Conservation (phyloP, 83 land plant species). For the Diphasiastrum complanatum region DNA sequence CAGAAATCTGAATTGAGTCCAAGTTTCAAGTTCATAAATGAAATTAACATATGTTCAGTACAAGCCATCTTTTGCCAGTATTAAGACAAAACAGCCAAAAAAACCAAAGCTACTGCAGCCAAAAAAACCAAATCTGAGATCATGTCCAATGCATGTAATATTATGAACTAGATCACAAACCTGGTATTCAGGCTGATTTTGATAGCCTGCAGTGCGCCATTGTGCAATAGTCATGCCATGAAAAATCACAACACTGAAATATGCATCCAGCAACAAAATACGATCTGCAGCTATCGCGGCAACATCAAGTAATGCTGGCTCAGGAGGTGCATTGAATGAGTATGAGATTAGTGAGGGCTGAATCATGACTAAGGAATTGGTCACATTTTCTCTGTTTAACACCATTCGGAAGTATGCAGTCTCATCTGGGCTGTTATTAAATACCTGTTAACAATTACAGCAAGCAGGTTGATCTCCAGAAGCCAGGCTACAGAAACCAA, state of each 20-base stretch:
- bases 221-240: constrained; percentile 96
- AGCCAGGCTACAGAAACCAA: too few species aligned
- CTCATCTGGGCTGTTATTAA: constrained; percentile 45
- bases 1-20: too few species aligned
- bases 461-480: too few species aligned
- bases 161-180: too few species aligned
- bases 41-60: too few species aligned
- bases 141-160: too few species aligned
- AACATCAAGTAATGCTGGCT: constrained; percentile 88
- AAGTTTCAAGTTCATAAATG: not conserved
- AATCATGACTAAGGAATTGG: constrained; percentile 93
- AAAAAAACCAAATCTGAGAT: too few species aligned
- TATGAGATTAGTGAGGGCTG: constrained; percentile 88
- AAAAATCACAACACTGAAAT: constrained; percentile 91
- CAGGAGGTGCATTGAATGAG: constrained; percentile 71
- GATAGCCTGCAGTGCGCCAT: constrained; percentile 97
- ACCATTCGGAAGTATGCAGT: constrained; percentile 91
- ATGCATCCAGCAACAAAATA: constrained; percentile 85
- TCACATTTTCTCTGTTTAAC: constrained; percentile 73
- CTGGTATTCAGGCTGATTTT: constrained; percentile 83
- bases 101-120: too few species aligned
- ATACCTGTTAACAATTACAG: constrained; percentile 53
- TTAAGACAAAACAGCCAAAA: too few species aligned
- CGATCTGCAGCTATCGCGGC: constrained; percentile 91
- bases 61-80: too few species aligned